A percentile compares a stretch with the other conserved stretches of the same genome.
Conservation (phyloP, 176 grass and related monocot species). For the Triticum dicoccoides region DNA sequence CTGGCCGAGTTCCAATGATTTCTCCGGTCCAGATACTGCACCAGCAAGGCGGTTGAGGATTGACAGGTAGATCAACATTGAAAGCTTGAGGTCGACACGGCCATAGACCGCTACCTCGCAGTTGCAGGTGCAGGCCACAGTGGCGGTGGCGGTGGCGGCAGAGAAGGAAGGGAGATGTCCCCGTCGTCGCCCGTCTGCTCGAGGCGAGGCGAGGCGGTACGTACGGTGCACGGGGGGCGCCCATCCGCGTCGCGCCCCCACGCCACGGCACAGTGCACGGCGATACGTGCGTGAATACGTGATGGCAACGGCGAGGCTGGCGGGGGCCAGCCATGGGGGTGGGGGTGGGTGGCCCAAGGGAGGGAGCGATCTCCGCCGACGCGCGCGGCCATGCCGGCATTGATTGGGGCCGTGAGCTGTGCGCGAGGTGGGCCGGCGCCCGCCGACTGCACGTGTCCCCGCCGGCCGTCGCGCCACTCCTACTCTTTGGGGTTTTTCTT, state of each 20-base stretch:
- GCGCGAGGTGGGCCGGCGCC: conserved; percentile 32
- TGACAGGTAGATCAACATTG: background rate
- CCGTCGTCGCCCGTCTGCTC: background rate
- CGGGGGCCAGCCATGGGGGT: no score
- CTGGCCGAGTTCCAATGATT: conserved; percentile 20
- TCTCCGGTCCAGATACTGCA: background rate
- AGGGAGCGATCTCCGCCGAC: conserved; percentile 20
- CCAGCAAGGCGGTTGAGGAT: background rate
- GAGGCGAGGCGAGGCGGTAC: background rate
- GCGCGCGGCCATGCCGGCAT: conserved; percentile 24
- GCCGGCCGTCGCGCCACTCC: background rate
- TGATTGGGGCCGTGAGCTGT: conserved; percentile 29
- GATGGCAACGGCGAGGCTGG: background rate
- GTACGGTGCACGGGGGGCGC: conserved; percentile 8
- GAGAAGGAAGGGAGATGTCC: background rate
- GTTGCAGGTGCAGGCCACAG: background rate
- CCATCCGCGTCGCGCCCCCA: background rate
- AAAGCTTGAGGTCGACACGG: background rate
- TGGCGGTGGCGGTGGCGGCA: background rate
- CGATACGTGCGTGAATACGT: background rate
- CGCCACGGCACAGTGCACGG: background rate
- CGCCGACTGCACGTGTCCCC: conserved; percentile 42
- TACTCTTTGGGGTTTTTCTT: background rate
- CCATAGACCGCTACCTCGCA: background rate
- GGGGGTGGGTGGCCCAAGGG: background rate